Evolutionary conservation across 768 basidiomycete genomes (phyloP).

Genomic region (Russula brevipes): DNA sequence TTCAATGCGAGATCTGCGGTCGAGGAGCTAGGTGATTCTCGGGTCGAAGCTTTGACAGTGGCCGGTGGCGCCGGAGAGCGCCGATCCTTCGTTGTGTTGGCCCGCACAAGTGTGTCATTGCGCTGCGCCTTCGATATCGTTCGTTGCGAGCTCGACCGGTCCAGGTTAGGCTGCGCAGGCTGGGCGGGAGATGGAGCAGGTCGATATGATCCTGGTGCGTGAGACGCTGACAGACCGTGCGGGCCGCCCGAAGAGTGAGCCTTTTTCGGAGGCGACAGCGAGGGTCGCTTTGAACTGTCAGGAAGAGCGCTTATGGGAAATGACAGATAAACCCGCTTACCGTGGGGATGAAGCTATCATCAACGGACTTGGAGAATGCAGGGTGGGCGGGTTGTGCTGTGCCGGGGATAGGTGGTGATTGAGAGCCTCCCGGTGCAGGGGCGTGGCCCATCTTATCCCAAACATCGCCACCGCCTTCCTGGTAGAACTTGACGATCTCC

Average conservation of each 20-base stretch:
- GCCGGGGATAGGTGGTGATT: constrained; percentile 21
- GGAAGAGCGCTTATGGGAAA: constrained; percentile 16
- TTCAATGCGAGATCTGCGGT: constrained; percentile 18
- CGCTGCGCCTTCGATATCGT: constrained; percentile 43
- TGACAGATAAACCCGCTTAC: constrained; percentile 38
- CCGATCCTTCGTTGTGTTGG: constrained; percentile 65
- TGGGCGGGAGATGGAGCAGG: constrained; percentile 72
- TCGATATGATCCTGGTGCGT: constrained; percentile 56
- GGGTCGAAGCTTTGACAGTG: constrained; percentile 24
- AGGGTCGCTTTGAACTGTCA: constrained; percentile 32
- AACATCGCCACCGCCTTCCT: constrained; percentile 74
- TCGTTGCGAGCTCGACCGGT: constrained; percentile 85
- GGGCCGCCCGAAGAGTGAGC: constrained; percentile 28
- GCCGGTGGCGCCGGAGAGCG: constrained; percentile 38
- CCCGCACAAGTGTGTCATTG: constrained; percentile 44
- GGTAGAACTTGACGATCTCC: constrained; percentile 99
- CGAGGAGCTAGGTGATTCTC: constrained; percentile 20
- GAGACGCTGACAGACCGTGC: constrained; percentile 19
- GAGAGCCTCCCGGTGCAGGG: constrained; percentile 26
- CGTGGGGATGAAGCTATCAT: constrained; percentile 51
- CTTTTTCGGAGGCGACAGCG: constrained; percentile 43
- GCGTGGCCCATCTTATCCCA: constrained; percentile 77
- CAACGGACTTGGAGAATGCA: constrained; percentile 36
- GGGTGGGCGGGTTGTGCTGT: constrained; percentile 7
- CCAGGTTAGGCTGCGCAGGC: constrained; percentile 61